phyloP scores from a whole-genome alignment of 768 basidiomycete species.

The Lactarius evosmus region DNA sequence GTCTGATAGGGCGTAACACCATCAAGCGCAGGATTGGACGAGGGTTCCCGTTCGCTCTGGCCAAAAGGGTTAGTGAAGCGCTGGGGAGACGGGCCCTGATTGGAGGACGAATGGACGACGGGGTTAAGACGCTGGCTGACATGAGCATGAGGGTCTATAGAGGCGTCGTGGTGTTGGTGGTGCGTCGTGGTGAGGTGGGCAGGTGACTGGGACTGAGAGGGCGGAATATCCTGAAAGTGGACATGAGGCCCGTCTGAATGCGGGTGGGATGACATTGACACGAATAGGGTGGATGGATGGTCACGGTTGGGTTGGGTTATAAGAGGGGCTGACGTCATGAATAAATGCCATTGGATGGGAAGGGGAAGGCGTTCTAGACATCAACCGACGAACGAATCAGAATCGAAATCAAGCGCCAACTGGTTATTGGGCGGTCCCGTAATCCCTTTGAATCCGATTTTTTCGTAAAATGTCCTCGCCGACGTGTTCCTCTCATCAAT shows the following conservation, averaged over 20 bases:
- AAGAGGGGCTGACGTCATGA: slow-evolving; percentile 8
- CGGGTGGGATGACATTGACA: neutral
- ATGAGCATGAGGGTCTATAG: neutral
- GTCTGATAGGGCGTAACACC: slow-evolving; percentile 11
- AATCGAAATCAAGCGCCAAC: slow-evolving; percentile 53
- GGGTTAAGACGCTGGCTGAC: neutral
- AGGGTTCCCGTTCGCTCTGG: neutral
- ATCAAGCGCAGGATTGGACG: slow-evolving; percentile 11
- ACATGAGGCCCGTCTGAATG: slow-evolving; percentile 11
- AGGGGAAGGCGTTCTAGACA: neutral
- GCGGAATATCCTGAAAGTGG: slow-evolving; percentile 6
- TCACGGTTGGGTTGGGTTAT: too few relatives aligned
- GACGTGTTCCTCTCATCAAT: slow-evolving; percentile 59
- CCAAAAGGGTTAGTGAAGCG: slow-evolving; percentile 22
- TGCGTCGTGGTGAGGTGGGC: neutral
- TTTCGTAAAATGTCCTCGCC: slow-evolving; percentile 60
- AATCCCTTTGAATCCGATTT: slow-evolving; percentile 57
- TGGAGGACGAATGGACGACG: slow-evolving; percentile 1
- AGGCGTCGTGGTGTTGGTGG: neutral
- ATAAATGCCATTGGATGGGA: neutral
- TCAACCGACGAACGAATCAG: too few relatives aligned
- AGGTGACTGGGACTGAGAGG: neutral
- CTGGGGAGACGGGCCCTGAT: slow-evolving; percentile 10
- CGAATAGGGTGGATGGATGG: too few relatives aligned
- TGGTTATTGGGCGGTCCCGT: slow-evolving; percentile 49